phyloP scores from a whole-genome alignment of 768 basidiomycete genomes.

The Agrocybe pediades region DNA sequence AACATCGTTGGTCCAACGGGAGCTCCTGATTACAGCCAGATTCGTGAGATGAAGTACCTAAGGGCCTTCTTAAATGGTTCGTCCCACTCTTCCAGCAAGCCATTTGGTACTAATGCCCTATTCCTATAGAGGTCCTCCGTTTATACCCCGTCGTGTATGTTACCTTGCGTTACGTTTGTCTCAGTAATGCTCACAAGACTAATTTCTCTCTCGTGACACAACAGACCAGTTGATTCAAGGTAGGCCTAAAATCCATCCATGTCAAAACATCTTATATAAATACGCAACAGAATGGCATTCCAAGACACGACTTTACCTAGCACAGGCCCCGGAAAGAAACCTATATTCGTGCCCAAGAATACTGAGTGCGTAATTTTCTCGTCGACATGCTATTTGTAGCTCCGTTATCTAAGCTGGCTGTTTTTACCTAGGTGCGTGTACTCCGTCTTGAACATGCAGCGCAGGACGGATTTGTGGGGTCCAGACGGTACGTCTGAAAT shows the following conservation, averaged over 20 bases:
- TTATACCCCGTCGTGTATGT: slow-evolving; percentile 38
- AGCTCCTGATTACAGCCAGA: slow-evolving; percentile 43
- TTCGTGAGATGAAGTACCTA: slow-evolving; percentile 45
- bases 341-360: slow-evolving; percentile 1
- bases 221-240: slow-evolving; percentile 12
- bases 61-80: slow-evolving; percentile 32
- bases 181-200: neutral
- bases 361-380: neutral
- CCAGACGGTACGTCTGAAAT: slow-evolving; percentile 41
- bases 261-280: too few species aligned
- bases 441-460: slow-evolving; percentile 46
- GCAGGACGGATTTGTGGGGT: slow-evolving; percentile 52
- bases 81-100: neutral
- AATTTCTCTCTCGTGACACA: neutral
- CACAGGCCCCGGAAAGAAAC: slow-evolving; percentile 1
- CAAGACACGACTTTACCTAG: slow-evolving; percentile 13
- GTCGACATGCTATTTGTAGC: too few species aligned
- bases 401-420: too few species aligned
- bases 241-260: neutral
- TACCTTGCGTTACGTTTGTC: neutral
- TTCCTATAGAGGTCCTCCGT: slow-evolving; percentile 41
- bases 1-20: slow-evolving; percentile 34
- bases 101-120: neutral
- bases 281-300: slow-evolving; percentile 7
- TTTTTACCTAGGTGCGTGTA: slow-evolving; percentile 22